Evolutionary conservation across 768 basidiomycete species (phyloP), one percentile per base, ranked within the genome.

Genomic region (Pleurotus platypus): DNA sequence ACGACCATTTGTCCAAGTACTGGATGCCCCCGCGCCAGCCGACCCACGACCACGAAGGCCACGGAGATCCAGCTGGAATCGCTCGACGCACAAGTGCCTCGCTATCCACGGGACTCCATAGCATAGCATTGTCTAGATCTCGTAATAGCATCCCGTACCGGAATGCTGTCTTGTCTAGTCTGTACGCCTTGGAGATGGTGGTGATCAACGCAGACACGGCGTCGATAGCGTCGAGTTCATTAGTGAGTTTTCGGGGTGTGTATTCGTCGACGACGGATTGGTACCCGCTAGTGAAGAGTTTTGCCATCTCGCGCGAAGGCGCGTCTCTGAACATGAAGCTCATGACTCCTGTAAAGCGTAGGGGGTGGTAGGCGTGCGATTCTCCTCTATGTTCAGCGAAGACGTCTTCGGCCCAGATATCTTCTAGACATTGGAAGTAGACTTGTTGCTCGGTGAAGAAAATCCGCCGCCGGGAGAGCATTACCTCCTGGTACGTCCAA

Each of bases 1-100:
- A 13, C 8, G 37, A n/a, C 51, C 51, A 54, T 20, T 40, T 37
- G 22, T 54, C 22, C 9, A 22, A n/a, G 18, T 54, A 54, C 24
- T 38, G 35, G 11, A 50, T 18, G 8, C n/a, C 49, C 5, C 49
- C 51, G 22, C 51, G 35, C 51, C 51, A 54, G 11, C 51, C 51
- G 13, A 39, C 51, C 51, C 51, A 54, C n/a, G 51, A 54, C 51
- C 51, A 54, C 12, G 51, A 54, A 12, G 51, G 51, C 51, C 51
- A 54, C 15, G 51, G 22, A 6, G 20, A 22, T 45, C 12, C 30
- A 30, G 49, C 27, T 9, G 37, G 27, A 12, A 35, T 35, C 30
- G n/a, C 16, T 12, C 49, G 35, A 5, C 27, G 49, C 16, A 37
- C 30, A 16, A 35, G 24, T 16, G 12, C 24, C 7, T n/a, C n/a